Percentiles rank a stretch among this genome's conserved stretches.
These are phyloP conservation scores for Globisporangium radiosum DNA, from an alignment of 352 stramenopile species.

Conservation along the genomic window DNA sequence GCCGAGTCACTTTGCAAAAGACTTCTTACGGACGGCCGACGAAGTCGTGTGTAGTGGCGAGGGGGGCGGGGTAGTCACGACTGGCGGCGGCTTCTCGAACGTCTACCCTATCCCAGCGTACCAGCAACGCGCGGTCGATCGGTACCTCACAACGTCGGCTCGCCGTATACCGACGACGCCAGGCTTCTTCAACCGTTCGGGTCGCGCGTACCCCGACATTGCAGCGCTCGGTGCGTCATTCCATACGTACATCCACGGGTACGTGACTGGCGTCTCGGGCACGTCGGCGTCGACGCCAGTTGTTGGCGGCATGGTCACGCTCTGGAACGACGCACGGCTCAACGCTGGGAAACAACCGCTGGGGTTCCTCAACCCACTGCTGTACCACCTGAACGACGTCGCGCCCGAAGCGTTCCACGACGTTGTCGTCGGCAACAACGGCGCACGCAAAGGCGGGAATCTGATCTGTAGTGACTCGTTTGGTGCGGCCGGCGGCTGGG, in stretches of 20 bases:
- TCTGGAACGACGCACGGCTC: constrained; percentile 83
- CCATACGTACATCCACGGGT: constrained; percentile 51
- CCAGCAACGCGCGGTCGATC: constrained; percentile 50
- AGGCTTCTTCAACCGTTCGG: constrained; percentile 77
- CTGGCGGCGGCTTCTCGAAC: constrained; percentile 86
- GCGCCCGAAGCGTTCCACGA: constrained; percentile 74
- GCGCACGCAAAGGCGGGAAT: constrained; percentile 29
- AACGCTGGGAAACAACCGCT: constrained; percentile 75
- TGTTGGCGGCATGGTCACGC: constrained; percentile 77
- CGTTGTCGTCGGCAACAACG: constrained; percentile 83
- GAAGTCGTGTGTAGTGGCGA: constrained; percentile 77
- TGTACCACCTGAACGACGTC: constrained; percentile 71
- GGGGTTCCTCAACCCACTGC: constrained; percentile 82
- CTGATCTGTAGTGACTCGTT: constrained; percentile 76
- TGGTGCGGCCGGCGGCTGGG: constrained; percentile 77
- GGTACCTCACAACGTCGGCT: constrained; percentile 44
- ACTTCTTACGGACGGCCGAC: constrained; percentile 60
- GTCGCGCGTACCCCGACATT: constrained; percentile 88
- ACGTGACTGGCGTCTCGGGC: constrained; percentile 47
- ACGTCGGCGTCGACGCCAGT: constrained; percentile 86
- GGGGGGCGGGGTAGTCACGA: constrained; percentile 70
- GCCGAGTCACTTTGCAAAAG: constrained; percentile 18
- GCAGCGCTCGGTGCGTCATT: constrained; percentile 68
- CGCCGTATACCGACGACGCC: constrained; percentile 32
- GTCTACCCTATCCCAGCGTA: constrained; percentile 71